Base-by-base conservation (phyloP, 2,329 filamentous ascomycete genomes). In the Colletotrichum spaethianum region DNA sequence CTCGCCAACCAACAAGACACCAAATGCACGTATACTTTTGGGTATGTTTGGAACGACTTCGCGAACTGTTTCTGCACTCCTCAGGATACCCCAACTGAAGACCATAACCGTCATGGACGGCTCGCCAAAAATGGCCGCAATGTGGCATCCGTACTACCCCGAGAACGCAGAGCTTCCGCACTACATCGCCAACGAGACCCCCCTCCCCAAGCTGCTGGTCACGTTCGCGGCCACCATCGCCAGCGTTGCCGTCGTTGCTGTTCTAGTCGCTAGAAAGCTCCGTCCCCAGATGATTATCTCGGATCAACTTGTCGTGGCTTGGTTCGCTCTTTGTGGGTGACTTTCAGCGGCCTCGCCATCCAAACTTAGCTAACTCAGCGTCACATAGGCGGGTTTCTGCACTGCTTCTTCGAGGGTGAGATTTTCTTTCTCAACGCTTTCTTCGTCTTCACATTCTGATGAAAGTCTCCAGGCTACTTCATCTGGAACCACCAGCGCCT, bases 351-450 rank as follows among this genome's bases (percentile, higher is more conserved):
- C 18, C 3, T 26, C 4, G 36, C 42, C 44, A 2, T 31, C 52
- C 56, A 7, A 16, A 38, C 66, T 59, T 63, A 38, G 57, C 74
- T 76, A 28, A 77, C 62, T 14, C 33, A 14, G 46, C 63, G 5
- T n/a, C 16, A 26, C 61, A 2, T 63, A 92, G 90, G 89, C 76
- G 91, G 90, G 2, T 90, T 88, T 75, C 86, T 97, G 46, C 95
- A 98, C 82, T 87, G 93, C 67, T 91, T 93, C 78, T 97, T 97
- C 80, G 94, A 97, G 84, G 93, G 93, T 90, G 75, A 73, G 53
- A 56, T 36, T 9, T 2, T 8, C 31, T 4, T 0, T 18, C 11
- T 18, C 33, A 9, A n/a, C 11, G 33, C 31, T 38, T 4, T 14
- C 6, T 53, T n/a, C 16, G n/a, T n/a, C 14, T 2, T 55, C 38